phyloP scores from a whole-genome alignment of 768 basidiomycete species.

The Dictyophora rubrovolvata region DNA sequence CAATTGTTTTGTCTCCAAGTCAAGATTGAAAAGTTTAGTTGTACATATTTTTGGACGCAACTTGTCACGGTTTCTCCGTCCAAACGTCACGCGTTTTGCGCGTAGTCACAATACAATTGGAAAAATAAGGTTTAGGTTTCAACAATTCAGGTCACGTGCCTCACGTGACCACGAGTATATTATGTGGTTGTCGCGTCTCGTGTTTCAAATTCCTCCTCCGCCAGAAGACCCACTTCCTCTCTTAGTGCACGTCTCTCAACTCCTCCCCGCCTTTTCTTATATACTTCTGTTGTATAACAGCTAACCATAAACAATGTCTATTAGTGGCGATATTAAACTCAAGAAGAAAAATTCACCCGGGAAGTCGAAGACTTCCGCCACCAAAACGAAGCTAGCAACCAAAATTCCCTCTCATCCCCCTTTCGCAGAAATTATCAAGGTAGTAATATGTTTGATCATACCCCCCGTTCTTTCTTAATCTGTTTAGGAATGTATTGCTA shows the following conservation, averaged over 20 bases:
- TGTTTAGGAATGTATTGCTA: conserved; percentile 60
- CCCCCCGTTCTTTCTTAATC: background rate
- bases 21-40: background rate
- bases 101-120: too few species aligned
- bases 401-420: conserved; percentile 24
- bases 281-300: too few species aligned
- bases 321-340: background rate
- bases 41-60: background rate
- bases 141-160: background rate
- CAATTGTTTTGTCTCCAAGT: conserved; percentile 31
- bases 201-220: background rate
- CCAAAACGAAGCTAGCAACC: conserved; percentile 21
- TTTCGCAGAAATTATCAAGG: conserved; percentile 31
- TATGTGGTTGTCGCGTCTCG: background rate
- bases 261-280: background rate
- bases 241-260: background rate
- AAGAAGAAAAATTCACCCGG: conserved; percentile 10
- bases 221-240: background rate
- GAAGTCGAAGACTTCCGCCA: conserved; percentile 6
- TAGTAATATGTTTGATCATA: conserved; percentile 7
- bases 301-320: conserved; percentile 2
- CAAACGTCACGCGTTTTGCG: conserved; percentile 11
- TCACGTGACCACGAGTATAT: conserved; percentile 2
- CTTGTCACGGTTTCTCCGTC: conserved; percentile 24
- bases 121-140: conserved; percentile 5